Conservation (phyloP, 2,329 filamentous ascomycete species). For the Setomelanomma holmii region DNA sequence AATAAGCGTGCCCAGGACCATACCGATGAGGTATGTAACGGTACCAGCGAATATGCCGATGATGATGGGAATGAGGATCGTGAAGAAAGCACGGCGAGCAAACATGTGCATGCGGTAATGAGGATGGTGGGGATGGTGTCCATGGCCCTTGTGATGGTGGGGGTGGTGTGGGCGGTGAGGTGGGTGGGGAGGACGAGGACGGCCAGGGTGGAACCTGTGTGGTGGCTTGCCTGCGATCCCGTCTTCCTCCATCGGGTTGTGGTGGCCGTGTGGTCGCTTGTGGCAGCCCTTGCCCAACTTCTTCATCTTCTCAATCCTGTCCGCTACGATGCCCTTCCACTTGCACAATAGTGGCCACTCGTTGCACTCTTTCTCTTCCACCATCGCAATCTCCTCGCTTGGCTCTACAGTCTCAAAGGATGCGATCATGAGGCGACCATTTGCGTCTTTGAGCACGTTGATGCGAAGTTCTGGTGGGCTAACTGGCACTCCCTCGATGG, state of each 20-base stretch:
- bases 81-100: slow-evolving; percentile 62
- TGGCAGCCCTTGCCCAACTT: slow-evolving; percentile 45
- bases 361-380: slow-evolving; percentile 42
- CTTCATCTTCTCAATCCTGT: slow-evolving; percentile 46
- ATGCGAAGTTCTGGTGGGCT: slow-evolving; percentile 44
- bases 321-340: slow-evolving; percentile 48
- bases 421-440: slow-evolving; percentile 48
- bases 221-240: slow-evolving; percentile 41
- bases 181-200: slow-evolving; percentile 33
- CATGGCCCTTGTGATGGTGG: slow-evolving; percentile 30
- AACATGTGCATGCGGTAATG: slow-evolving; percentile 33
- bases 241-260: slow-evolving; percentile 42
- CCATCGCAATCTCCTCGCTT: slow-evolving; percentile 22
- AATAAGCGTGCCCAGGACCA: slow-evolving; percentile 69
- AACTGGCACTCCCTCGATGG: slow-evolving; percentile 42
- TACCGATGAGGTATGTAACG: slow-evolving; percentile 70
- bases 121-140: slow-evolving; percentile 26
- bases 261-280: slow-evolving; percentile 33
- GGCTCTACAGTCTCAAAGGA: slow-evolving; percentile 40
- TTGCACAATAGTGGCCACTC: slow-evolving; percentile 52
- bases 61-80: slow-evolving; percentile 71
- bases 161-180: slow-evolving; percentile 28
- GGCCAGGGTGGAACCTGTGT: slow-evolving; percentile 42
- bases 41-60: slow-evolving; percentile 74
- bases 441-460: slow-evolving; percentile 46